These are phyloP conservation scores for Podospora sp. DNA, from an alignment of 495 filamentous ascomycete species.

Conservation along the genomic window DNA sequence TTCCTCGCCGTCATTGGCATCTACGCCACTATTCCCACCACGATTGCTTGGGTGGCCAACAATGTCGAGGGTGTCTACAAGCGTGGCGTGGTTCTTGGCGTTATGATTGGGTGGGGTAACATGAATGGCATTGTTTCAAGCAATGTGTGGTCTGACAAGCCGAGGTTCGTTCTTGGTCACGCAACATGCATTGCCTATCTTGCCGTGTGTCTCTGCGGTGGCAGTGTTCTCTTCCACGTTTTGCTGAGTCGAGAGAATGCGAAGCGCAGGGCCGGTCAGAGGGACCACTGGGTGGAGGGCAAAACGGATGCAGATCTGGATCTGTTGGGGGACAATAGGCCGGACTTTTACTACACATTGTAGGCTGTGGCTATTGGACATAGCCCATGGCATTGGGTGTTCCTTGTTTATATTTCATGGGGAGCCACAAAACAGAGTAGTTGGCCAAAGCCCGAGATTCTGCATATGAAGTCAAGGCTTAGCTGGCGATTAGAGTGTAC, in stretches of 20 bases:
- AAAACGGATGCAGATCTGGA: conserved; percentile 57
- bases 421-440: neutral
- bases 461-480: no score
- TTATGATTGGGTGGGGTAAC: conserved; percentile 88
- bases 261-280: conserved; percentile 58
- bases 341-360: conserved; percentile 72
- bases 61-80: conserved; percentile 91
- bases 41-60: conserved; percentile 80
- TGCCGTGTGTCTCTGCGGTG: conserved; percentile 46
- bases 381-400: neutral
- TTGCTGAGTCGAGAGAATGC: conserved; percentile 65
- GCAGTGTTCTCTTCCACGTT: conserved; percentile 47
- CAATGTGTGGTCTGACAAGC: conserved; percentile 55
- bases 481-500: no score
- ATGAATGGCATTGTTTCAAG: conserved; percentile 76
- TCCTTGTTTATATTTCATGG: neutral
- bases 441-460: no score
- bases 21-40: conserved; percentile 81
- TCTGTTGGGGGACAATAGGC: conserved; percentile 65
- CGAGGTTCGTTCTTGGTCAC: conserved; percentile 44
- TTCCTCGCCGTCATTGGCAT: conserved; percentile 54
- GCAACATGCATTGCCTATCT: conserved; percentile 45
- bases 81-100: conserved; percentile 75
- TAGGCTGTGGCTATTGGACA: neutral
- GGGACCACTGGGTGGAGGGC: conserved; percentile 65